Percentiles rank a stretch among this genome's conserved stretches.
phyloP scores from a whole-genome alignment of 2,329 filamentous ascomycete genomes.

The Lasiodiplodia citricola region DNA sequence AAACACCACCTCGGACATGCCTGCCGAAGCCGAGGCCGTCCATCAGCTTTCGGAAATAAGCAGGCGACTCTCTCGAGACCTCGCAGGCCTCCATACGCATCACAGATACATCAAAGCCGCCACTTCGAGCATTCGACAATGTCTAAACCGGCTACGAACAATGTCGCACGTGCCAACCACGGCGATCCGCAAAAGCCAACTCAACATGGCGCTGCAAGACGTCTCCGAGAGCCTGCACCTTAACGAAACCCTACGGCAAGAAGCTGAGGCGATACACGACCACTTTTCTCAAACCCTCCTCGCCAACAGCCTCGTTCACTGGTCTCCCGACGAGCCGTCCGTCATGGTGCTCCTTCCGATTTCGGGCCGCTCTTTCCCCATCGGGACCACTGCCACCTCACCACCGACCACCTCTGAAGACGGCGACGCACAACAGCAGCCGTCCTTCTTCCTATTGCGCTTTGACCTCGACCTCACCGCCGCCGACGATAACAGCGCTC shows the following conservation, averaged over 20 bases:
- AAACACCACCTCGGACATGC: too few relatives aligned
- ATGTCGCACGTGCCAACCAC: neutral
- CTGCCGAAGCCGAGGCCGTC: neutral
- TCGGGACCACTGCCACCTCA: neutral
- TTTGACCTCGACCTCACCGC: neutral
- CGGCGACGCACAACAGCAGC: neutral
- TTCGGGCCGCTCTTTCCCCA: neutral
- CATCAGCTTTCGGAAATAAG: neutral
- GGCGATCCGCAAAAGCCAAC: neutral
- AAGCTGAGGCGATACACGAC: neutral
- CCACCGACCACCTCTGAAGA: neutral
- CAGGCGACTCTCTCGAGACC: neutral
- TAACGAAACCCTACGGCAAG: neutral
- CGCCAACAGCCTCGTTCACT: neutral
- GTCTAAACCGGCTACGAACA: neutral
- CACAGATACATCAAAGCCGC: neutral
- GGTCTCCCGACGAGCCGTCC: neutral
- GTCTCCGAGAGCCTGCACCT: neutral
- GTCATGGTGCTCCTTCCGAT: neutral
- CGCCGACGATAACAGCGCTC: neutral
- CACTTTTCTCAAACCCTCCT: neutral
- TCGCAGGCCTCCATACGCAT: neutral
- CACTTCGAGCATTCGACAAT: neutral
- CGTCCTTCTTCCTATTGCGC: neutral
- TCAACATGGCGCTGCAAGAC: neutral